Evolutionary conservation across 2,329 filamentous ascomycete genomes (phyloP), one percentile per base, ranked within the genome.

Genomic region (Ophiocordyceps australis): DNA sequence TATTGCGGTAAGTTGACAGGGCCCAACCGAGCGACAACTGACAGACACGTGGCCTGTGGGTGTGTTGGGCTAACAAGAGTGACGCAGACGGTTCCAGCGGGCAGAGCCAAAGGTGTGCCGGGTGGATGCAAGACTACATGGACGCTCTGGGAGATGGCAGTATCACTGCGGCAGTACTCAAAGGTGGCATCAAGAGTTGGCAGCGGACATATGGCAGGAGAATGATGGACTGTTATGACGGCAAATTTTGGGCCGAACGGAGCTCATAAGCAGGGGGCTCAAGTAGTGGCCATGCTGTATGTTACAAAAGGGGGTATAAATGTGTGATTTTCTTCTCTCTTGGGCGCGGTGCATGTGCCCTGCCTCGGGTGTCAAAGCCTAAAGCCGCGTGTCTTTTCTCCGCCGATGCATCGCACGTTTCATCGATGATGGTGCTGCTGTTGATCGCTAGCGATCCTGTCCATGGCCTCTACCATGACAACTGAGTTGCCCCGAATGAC

Each of bases 401-500:
- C 14, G 12, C 25, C 23, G 17, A 29, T 23, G 23, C 22, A n/a
- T 30, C 14, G 31, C 31, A 30, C 21, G 25, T 25, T 28, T 27
- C 37, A 34, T 39, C 46, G 31, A 32, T 43, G 30, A 30, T 44
- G 31, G 30, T 49, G 47, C 30, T 50, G 47, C 30, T 50, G 41
- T 40, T 47, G 49, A 41, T 69, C 65, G 31, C 68, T 66, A 34
- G 67, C 69, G 38, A 79, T 75, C 42, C 73, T 60, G 47, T 74
- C 68, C 30, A 80, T 52, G 8, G 73, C 81, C 56, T 98, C 91
- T 29, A 98, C 69, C 86, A 98, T 94, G 29, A 98, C 85, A 15
- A 98, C 85, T 3, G 86, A 93, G 57, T 98, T 98, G 36, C 89
- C 89, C 40, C 91, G 80, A 43, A 98, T 94, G 36, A 94, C 79